These are phyloP conservation scores for Xerophyta viscosa DNA, from an alignment of 106 monocot species.

Conservation along the genomic window DNA sequence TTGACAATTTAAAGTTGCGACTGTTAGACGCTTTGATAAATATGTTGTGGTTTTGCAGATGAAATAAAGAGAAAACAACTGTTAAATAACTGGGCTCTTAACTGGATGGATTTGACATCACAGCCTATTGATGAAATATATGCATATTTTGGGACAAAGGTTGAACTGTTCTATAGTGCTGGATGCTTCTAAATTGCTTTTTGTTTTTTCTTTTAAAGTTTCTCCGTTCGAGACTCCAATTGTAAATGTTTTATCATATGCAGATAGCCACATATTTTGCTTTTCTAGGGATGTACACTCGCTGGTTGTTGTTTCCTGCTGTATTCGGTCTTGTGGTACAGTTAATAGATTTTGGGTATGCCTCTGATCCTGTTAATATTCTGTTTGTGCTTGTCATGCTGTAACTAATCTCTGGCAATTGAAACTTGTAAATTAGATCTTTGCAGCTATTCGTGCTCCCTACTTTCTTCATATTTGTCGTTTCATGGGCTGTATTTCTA, in stretches of 20 bases:
- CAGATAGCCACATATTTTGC: constrained; percentile 93
- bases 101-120: constrained; percentile 81
- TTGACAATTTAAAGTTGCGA: too few relatives aligned
- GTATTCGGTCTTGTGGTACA: constrained; percentile 70
- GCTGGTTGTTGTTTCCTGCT: constrained; percentile 85
- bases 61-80: constrained; percentile 67
- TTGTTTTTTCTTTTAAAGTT: background rate
- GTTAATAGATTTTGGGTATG: constrained; percentile 81
- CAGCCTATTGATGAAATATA: constrained; percentile 95
- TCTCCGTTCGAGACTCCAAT: background rate
- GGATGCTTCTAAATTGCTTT: background rate
- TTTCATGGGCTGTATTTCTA: constrained; percentile 80
- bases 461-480: constrained; percentile 60
- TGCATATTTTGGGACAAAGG: constrained; percentile 83
- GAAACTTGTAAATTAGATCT: constrained; percentile 26
- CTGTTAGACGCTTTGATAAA: too few relatives aligned
- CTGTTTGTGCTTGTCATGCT: too few relatives aligned
- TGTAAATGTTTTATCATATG: constrained; percentile 1
- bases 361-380: background rate
- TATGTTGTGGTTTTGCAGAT: constrained; percentile 25
- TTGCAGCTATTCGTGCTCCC: constrained; percentile 66
- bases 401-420: background rate
- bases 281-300: constrained; percentile 92
- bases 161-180: background rate
- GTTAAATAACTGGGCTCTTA: constrained; percentile 70